Evolutionary conservation across 179 eudicot genomes (phyloP), one percentile per base, ranked within the genome.

Genomic region (Patellifolia procumbens): DNA sequence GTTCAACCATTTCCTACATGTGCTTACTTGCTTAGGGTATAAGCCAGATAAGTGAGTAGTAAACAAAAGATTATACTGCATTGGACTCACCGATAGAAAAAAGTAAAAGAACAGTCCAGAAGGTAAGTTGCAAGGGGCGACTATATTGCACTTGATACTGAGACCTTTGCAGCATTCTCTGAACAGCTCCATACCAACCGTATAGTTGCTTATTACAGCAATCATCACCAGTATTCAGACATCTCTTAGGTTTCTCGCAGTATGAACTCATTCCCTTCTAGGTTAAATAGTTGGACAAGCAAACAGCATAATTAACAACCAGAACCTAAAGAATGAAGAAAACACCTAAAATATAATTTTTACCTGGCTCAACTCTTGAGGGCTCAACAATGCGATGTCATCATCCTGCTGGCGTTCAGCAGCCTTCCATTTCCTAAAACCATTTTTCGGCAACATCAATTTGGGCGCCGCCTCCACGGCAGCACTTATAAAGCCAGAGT

Each of bases 151-250:
- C 78, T 31, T 85, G 91, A 80, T 91, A 91, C 81, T 85, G 92
- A 68, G 94, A 91, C 78, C 97, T 87, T 82, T 90, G 97, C 70
- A 90, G 79, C 83, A 88, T 87, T 76, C 97, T 88, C 79, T 83
- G 92, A 81, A 84, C 22, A 73, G 90, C 87, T 59, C 97, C 97
- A 73, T 86, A 81, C 97, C 94, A 88, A 71, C 92, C 88, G 90
- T 90, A 74, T 32, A 86, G 80, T 65, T 90, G 92, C 84, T 90
- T 91, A 74, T 91, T 87, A 80, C 83, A 84, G 55, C 84, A 82
- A 68, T 86, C 89, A 81, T 90, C 90, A 56, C 84, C 77, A 77
- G 80, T 78, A 55, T 82, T 85, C 32, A 91, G 82, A 81, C 94
- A 88, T 70, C 90, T 80, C 86, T 91, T 90, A 78, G 84, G 84